These are phyloP conservation scores for Leishmania amazonensis DNA, from an alignment of 208 protist species.

Conservation along the genomic window DNA sequence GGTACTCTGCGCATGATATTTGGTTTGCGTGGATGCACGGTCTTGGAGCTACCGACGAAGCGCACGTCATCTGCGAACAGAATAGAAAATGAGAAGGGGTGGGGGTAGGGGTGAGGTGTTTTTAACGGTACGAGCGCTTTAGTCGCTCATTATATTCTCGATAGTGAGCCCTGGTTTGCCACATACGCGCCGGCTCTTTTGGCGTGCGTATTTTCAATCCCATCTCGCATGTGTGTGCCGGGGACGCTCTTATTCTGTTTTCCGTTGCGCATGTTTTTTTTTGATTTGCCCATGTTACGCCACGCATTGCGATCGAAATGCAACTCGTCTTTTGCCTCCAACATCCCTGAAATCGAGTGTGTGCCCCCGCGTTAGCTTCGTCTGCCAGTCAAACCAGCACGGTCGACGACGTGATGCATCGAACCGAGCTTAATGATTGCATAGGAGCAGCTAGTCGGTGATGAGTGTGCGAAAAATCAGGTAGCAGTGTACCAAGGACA, in stretches of 20 bases:
- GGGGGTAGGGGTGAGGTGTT: neutral
- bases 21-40: no score
- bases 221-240: neutral
- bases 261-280: neutral
- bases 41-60: neutral
- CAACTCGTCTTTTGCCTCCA: neutral
- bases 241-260: neutral
- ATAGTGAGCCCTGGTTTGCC: neutral
- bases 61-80: neutral
- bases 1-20: no score
- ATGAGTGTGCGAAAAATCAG: neutral
- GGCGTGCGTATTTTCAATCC: neutral
- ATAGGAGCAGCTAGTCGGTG: neutral
- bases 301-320: neutral
- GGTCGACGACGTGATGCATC: neutral
- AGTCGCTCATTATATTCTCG: neutral
- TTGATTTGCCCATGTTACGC: neutral
- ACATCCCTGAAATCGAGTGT: neutral
- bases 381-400: neutral
- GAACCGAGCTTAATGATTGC: neutral
- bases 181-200: neutral
- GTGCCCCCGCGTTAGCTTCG: neutral
- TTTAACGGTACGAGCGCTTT: neutral
- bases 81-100: neutral
- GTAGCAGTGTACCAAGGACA: neutral